Base-by-base conservation (phyloP, 805 yeast species). In the Pichia gijzeniarum region DNA sequence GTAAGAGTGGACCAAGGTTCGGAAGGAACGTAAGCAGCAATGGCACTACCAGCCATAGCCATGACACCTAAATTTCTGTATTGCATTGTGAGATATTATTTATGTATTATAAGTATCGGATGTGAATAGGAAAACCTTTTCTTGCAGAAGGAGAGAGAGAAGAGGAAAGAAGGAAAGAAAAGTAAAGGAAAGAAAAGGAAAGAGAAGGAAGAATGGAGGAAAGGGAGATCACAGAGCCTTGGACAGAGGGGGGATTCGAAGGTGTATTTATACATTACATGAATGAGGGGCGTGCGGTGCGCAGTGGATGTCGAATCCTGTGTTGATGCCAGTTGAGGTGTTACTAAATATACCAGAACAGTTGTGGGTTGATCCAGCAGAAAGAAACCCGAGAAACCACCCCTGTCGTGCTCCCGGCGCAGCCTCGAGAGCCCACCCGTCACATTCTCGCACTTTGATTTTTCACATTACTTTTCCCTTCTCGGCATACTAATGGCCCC, bases 1-100 rank as follows among this genome's bases (percentile, higher is more conserved):
- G 89, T 82, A 62, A 84, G 70, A 45, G 88, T 80, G 47, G 83
- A 64, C 85, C 85, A 83, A 56, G 82, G 79, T 50, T 77, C 82
- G 42, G 79, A 63, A 50, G 84, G 85, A 53, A 79, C 77, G 54
- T 75, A 74, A 49, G 86, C 86, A 43, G 83, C 83, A 39, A 71
- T 43, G 32, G 80, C 72, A 19, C 69, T 49, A 22, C 76, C 62
- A 41, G 73, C 72, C 38, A 77, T 58, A 57, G 79, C 79, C 43
- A 72, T 55, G 43, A 71, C 62, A 49, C 64, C 60, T 27, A 71
- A 53, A 45, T 57, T 61, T 58, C 65, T 70, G 69, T 67, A 70
- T 65, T 70, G 76, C 75, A 70, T 70, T 59, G n/a, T n/a, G n/a
- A n/a, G n/a, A n/a, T n/a, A n/a, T n/a, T n/a, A n/a, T n/a, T n/a